These are phyloP conservation scores for Salvia miltiorrhiza DNA, from an alignment of 257 asterid species.

Conservation along the genomic window DNA sequence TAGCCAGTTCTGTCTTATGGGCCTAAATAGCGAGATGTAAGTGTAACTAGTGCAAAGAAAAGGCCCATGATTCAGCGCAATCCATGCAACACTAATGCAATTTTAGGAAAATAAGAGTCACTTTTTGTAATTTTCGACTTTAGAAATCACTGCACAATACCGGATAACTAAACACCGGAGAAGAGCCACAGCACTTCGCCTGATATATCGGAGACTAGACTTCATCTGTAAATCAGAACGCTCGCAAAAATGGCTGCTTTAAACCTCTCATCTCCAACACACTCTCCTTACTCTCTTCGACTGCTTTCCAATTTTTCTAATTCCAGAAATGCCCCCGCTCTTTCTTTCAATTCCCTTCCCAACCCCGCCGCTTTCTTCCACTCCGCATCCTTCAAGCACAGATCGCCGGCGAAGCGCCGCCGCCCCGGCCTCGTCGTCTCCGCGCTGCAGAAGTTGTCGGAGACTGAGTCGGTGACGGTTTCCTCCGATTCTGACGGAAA, in stretches of 20 bases:
- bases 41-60: no score
- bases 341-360: slow-evolving; percentile 35
- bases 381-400: slow-evolving; percentile 30
- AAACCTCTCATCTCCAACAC: slow-evolving; percentile 22
- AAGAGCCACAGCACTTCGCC: not conserved
- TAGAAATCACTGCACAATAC: not conserved
- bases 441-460: no score
- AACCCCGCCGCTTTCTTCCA: slow-evolving; percentile 35
- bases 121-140: not conserved
- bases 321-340: slow-evolving; percentile 34
- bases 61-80: not conserved
- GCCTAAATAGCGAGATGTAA: not conserved
- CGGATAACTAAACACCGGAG: not conserved
- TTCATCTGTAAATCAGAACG: slow-evolving; percentile 9
- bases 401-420: slow-evolving; percentile 30
- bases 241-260: slow-evolving; percentile 25
- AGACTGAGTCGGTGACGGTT: no score
- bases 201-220: slow-evolving; percentile 4
- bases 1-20: not conserved
- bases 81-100: no score
- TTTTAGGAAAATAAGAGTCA: no score
- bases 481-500: no score
- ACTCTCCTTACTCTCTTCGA: slow-evolving; percentile 22
- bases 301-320: slow-evolving; percentile 19
- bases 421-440: slow-evolving; percentile 42